A percentile compares a stretch with the other conserved stretches of the same genome.
Conservation (phyloP, 192 early-diverging fungal species). For the Dissophora ornata region DNA sequence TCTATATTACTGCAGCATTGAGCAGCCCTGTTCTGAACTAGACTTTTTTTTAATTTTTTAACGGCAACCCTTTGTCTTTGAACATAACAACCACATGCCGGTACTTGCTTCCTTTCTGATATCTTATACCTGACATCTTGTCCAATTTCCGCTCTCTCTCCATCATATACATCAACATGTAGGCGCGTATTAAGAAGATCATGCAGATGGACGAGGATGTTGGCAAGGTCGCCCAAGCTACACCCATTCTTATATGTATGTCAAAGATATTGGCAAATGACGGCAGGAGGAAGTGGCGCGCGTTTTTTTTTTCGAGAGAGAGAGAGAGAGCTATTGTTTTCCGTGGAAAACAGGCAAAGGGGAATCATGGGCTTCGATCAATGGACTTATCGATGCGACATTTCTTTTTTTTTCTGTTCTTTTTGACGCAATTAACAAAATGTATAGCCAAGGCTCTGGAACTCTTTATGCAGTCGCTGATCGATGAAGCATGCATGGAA, state of each 20-base stretch:
- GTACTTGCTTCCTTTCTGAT: too few relatives aligned
- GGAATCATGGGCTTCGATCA: too few relatives aligned
- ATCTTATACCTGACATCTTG: too few relatives aligned
- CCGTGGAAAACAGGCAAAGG: too few relatives aligned
- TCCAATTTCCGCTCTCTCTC: slow-evolving; percentile 4
- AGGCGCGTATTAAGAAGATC: slow-evolving; percentile 99
- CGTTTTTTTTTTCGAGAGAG: too few relatives aligned
- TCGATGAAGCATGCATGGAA: slow-evolving; percentile 88
- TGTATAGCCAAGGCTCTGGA: slow-evolving; percentile 89
- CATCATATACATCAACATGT: slow-evolving; percentile 1
- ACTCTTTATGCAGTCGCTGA: slow-evolving; percentile 93
- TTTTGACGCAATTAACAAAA: too few relatives aligned
- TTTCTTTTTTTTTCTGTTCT: neutral
- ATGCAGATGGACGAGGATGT: slow-evolving; percentile 99
- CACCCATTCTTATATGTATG: slow-evolving; percentile 93
- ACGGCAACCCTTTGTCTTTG: too few relatives aligned
- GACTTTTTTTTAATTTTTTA: slow-evolving; percentile 5
- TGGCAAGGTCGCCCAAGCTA: slow-evolving; percentile 97
- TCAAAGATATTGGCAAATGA: slow-evolving; percentile 17
- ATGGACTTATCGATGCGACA: neutral
- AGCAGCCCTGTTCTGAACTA: neutral
- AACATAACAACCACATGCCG: too few relatives aligned
- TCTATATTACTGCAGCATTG: too few relatives aligned
- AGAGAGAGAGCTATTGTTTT: too few relatives aligned
- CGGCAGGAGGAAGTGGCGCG: too few relatives aligned